Base-by-base conservation (phyloP, 192 early-diverging fungal genomes). In the Coemansia sp. region DNA sequence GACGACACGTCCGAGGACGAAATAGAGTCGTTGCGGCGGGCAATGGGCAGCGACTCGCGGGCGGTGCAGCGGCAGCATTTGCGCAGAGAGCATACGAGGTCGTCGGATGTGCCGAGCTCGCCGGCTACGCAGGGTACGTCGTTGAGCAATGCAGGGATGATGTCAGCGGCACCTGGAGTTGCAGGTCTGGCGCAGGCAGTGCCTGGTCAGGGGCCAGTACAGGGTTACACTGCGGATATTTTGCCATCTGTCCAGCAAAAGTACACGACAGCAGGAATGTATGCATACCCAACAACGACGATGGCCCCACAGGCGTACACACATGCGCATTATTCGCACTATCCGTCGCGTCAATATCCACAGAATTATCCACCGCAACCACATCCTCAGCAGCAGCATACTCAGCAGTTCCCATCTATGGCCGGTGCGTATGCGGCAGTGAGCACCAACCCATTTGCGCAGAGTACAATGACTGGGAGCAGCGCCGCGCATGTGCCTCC, bases 11-110 rank as follows among this genome's bases (percentile, higher is more conserved):
- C 76, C 1, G 76, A 79, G 57, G 76, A 79, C 57, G 76, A 79
- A 42, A 79, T 79, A 26, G 76, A 79, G 53, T 69, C 71, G 66
- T 57, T 79, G 31, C 68, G 73, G 57, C 76, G 71, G 14, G 67
- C 64, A 10, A 79, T 79, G 76, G 71, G 67, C 19, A 73, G 67
- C 60, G 69, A 79, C 67, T 68, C 61, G 62, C 69, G 69, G 76
- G 66, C 71, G 1, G 60, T 73, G 4, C 69, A 73, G 59, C 71
- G 67, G 60, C 76, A 79, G 60, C 71, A 66, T n/a, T 65, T 77
- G 65, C 75, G 71, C 17, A 64, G 49, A 47, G 75, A 68, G 53
- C 65, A 68, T 37, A 23, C 60, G 66, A 49, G 51, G 31, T 63
- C 70, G 6, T 65, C 52, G 42, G 53, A 61, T 19, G 52, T 26